These are phyloP conservation scores for Decorospora gaudefroyi DNA, from an alignment of 2,329 filamentous ascomycete genomes.

Conservation along the genomic window DNA sequence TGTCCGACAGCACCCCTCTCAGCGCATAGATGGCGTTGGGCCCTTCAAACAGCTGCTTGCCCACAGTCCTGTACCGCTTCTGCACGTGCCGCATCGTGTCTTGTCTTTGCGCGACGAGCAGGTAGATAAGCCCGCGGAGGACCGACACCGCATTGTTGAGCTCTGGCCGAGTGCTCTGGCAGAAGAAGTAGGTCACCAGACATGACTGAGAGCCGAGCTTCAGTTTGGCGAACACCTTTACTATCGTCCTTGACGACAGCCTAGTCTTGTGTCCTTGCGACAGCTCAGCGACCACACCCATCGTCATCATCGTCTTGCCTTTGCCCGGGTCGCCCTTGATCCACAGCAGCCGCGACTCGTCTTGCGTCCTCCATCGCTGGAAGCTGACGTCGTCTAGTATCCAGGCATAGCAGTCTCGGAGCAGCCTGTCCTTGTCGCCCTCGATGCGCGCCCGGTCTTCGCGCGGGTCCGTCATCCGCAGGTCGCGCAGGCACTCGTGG, in stretches of 20 bases:
- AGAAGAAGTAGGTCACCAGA: not conserved
- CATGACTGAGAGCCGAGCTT: no score
- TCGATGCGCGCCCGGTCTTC: conserved; percentile 22
- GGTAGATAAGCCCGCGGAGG: conserved; percentile 52
- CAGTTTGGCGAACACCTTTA: no score
- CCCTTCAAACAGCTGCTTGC: conserved; percentile 49
- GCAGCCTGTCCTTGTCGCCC: conserved; percentile 19
- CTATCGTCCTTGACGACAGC: no score
- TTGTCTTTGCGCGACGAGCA: conserved; percentile 45
- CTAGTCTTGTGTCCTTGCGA: no score
- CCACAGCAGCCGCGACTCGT: conserved; percentile 40
- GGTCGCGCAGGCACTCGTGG: conserved; percentile 18
- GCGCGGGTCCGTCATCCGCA: conserved; percentile 18
- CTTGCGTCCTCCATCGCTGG: conserved; percentile 22
- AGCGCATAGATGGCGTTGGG: conserved; percentile 48
- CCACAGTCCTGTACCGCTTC: conserved; percentile 42
- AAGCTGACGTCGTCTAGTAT: conserved; percentile 31
- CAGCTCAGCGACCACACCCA: conserved; percentile 21
- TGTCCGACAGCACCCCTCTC: conserved; percentile 45
- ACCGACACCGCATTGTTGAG: conserved; percentile 50
- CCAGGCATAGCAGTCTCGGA: conserved; percentile 22
- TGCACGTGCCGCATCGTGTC: conserved; percentile 44
- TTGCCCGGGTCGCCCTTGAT: conserved; percentile 42
- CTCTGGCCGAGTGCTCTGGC: conserved; percentile 46
- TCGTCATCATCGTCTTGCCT: conserved; percentile 41